Evolutionary conservation across 441 rosid genomes (phyloP).

Genomic region (Hura crepitans): DNA sequence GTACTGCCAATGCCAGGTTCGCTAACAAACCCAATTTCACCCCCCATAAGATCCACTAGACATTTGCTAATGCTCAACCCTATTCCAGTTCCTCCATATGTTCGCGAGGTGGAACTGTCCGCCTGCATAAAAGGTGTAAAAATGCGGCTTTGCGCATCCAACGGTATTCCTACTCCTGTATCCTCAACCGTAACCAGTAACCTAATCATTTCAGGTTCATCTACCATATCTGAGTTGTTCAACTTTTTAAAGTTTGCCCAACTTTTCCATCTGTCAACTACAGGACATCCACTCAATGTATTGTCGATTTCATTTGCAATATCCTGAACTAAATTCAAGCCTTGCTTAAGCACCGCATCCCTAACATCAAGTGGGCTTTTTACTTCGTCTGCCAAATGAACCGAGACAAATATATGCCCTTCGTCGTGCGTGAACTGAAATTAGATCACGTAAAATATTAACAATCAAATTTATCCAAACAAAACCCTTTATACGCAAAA

Average conservation of each 20-base stretch:
- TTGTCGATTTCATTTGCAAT: slow-evolving; percentile 32
- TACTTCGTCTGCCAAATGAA: slow-evolving; percentile 74
- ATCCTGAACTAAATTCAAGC: slow-evolving; percentile 45
- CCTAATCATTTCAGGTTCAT: slow-evolving; percentile 42
- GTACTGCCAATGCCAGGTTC: slow-evolving; percentile 74
- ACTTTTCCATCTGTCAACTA: slow-evolving; percentile 78
- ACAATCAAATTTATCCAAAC: slow-evolving; percentile 7
- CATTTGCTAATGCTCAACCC: slow-evolving; percentile 91
- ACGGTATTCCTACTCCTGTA: slow-evolving; percentile 84
- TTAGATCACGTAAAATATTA: slow-evolving; percentile 20
- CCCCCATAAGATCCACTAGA: slow-evolving; percentile 90
- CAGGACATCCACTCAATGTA: slow-evolving; percentile 78
- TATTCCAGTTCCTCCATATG: slow-evolving; percentile 94
- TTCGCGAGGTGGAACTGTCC: slow-evolving; percentile 97
- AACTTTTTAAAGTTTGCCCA: slow-evolving; percentile 63
- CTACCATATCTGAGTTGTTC: slow-evolving; percentile 22
- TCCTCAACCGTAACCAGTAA: slow-evolving; percentile 88
- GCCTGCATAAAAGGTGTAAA: slow-evolving; percentile 98
- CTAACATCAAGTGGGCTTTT: slow-evolving; percentile 32
- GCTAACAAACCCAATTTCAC: slow-evolving; percentile 90
- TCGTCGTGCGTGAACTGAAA: slow-evolving; percentile 76
- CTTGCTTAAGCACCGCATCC: slow-evolving; percentile 55
- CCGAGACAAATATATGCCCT: slow-evolving; percentile 87
- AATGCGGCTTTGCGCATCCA: slow-evolving; percentile 68
- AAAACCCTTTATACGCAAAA: slow-evolving; percentile 7